Percentiles rank a stretch among this genome's conserved stretches.
phyloP scores from a whole-genome alignment of 1,284 basidiomycete genomes.

The Papiliotrema flavescens region DNA sequence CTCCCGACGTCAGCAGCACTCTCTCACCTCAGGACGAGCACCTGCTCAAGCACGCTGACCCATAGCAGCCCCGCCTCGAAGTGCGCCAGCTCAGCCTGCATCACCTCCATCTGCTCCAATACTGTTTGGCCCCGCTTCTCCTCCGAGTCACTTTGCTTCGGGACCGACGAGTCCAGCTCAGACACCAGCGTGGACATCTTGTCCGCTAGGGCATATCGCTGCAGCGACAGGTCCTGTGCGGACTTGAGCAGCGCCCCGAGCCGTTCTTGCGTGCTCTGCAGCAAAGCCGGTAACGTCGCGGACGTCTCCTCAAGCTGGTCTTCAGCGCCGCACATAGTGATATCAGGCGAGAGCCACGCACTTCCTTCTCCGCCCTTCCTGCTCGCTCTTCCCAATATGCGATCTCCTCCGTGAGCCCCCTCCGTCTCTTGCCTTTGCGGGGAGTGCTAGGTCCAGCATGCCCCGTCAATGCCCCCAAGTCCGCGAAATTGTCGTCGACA shows the following conservation, averaged over 20 bases:
- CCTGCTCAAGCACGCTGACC: conserved; percentile 66
- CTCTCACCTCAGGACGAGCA: conserved; percentile 66
- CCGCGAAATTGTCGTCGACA: conserved; percentile 31
- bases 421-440: conserved; percentile 3
- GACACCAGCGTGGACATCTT: conserved; percentile 31
- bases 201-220: conserved; percentile 59
- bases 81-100: conserved; percentile 69
- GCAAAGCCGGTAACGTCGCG: conserved; percentile 26
- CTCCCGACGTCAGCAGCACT: neutral
- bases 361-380: conserved; percentile 19
- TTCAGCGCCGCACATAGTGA: neutral
- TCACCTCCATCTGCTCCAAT: conserved; percentile 63
- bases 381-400: conserved; percentile 31
- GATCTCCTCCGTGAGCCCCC: conserved; percentile 34
- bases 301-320: conserved; percentile 25
- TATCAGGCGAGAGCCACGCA: conserved; percentile 5
- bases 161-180: conserved; percentile 19
- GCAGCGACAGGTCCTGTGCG: conserved; percentile 68
- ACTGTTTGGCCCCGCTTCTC: conserved; percentile 14
- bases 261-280: conserved; percentile 24
- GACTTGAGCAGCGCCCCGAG: conserved; percentile 52
- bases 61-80: conserved; percentile 71
- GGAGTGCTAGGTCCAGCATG: conserved; percentile 6
- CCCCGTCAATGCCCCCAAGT: conserved; percentile 24
- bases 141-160: neutral